Conservation (phyloP, 768 basidiomycete genomes). For the Collybia sordida region DNA sequence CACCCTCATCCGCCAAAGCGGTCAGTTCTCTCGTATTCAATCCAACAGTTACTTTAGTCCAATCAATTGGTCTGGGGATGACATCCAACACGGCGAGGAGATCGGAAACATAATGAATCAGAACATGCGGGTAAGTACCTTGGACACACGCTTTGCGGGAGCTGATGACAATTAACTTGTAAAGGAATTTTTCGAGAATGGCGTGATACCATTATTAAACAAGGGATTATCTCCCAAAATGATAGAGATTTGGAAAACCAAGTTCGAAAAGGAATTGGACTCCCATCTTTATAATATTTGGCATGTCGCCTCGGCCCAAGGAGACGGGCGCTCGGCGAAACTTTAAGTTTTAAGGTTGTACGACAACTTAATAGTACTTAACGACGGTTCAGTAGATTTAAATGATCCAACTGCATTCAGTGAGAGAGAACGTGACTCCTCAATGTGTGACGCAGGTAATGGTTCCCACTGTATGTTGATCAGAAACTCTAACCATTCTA, state of each 20-base stretch:
- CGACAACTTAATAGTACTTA: no score
- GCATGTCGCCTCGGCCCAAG: slow-evolving; percentile 7
- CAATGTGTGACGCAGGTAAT: no score
- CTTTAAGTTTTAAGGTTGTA: no score
- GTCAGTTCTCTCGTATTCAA: slow-evolving; percentile 3
- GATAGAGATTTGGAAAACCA: slow-evolving; percentile 12
- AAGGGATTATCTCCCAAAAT: slow-evolving; percentile 9
- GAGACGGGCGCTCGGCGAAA: no score
- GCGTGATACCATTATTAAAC: slow-evolving; percentile 3
- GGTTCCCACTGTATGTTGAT: no score
- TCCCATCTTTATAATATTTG: slow-evolving; percentile 12
- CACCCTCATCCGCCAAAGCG: slow-evolving; percentile 8
- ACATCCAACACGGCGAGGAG: slow-evolving; percentile 14
- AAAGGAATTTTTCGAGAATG: slow-evolving; percentile 12
- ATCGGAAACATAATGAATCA: slow-evolving; percentile 15
- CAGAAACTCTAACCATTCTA: no score
- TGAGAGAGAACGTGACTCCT: no score
- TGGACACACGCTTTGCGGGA: neutral
- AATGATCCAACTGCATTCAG: no score
- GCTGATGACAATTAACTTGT: neutral
- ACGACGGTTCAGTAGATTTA: no score
- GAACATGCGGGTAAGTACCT: slow-evolving; percentile 14
- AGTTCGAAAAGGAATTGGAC: slow-evolving; percentile 11
- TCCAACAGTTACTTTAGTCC: slow-evolving; percentile 13
- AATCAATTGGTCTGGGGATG: slow-evolving; percentile 19